phyloP scores from a whole-genome alignment of 2,329 filamentous ascomycete genomes.

The Aspergillus sp. region DNA sequence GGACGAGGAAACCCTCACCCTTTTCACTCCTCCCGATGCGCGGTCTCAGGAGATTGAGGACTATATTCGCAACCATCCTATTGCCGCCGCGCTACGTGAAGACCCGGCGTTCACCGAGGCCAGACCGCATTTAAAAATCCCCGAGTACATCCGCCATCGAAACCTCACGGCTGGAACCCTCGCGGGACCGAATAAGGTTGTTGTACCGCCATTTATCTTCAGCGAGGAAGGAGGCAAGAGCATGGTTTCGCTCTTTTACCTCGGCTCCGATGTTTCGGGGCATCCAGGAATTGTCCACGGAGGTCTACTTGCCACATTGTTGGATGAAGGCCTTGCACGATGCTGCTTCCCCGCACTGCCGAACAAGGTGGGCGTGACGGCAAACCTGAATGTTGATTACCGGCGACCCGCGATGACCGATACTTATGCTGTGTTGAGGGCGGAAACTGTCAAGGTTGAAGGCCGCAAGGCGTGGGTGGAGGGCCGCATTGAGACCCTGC shows the following conservation, averaged over 20 bases:
- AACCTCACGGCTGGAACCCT: constrained; percentile 79
- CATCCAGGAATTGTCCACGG: constrained; percentile 89
- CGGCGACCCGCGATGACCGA: constrained; percentile 68
- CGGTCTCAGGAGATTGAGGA: constrained; percentile 55
- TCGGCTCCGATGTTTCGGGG: constrained; percentile 74
- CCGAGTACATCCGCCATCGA: constrained; percentile 57
- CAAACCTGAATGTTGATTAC: constrained; percentile 75
- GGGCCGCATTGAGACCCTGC: constrained; percentile 74
- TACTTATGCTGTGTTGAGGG: constrained; percentile 67
- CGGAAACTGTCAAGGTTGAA: constrained; percentile 74
- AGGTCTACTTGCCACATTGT: constrained; percentile 78
- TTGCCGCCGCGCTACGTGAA: constrained; percentile 60
- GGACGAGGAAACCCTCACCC: constrained; percentile 63
- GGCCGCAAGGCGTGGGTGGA: constrained; percentile 92
- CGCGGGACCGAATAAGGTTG: constrained; percentile 64
- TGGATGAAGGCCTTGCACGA: constrained; percentile 81
- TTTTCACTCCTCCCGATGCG: constrained; percentile 54
- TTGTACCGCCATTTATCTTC: constrained; percentile 74
- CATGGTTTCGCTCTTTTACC: constrained; percentile 64
- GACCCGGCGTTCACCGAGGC: constrained; percentile 63
- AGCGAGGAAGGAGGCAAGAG: constrained; percentile 60
- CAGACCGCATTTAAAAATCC: constrained; percentile 81
- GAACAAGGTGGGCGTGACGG: constrained; percentile 72
- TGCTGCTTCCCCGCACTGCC: constrained; percentile 85
- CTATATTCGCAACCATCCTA: constrained; percentile 65